Conservation (phyloP, 106 monocot species). For the Acorus calamus region DNA sequence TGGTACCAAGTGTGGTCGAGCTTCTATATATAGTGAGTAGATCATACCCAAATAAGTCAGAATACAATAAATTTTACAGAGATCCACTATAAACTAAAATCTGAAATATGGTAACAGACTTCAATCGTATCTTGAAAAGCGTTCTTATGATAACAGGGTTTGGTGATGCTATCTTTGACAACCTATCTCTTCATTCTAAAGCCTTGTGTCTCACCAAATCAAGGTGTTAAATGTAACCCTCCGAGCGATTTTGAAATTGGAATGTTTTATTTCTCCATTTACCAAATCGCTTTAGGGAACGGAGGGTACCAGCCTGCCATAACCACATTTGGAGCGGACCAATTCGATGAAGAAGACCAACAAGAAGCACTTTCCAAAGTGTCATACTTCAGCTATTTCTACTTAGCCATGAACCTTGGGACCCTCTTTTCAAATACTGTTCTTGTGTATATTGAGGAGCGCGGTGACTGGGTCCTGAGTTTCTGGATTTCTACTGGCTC, state of each 20-base stretch:
- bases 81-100: no score
- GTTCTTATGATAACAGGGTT: slow-evolving; percentile 3
- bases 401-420: slow-evolving; percentile 16
- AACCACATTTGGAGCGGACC: slow-evolving; percentile 10
- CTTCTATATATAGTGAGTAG: no score
- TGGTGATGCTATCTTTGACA: slow-evolving; percentile 13
- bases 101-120: no score
- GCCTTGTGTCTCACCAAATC: slow-evolving; percentile 11
- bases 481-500: slow-evolving; percentile 11
- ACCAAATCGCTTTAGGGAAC: slow-evolving; percentile 14
- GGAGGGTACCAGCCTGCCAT: slow-evolving; percentile 14
- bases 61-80: no score
- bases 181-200: slow-evolving; percentile 10
- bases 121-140: no score
- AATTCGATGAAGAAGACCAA: slow-evolving; percentile 12
- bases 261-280: slow-evolving; percentile 21
- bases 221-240: slow-evolving; percentile 2
- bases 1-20: no score
- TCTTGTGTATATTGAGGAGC: slow-evolving; percentile 12
- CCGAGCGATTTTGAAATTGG: neutral
- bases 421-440: slow-evolving; percentile 10
- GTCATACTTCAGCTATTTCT: slow-evolving; percentile 20
- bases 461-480: slow-evolving; percentile 9
- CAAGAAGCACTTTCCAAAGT: slow-evolving; percentile 4
- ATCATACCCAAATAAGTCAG: no score